Evolutionary conservation across 768 basidiomycete genomes (phyloP).

Genomic region (Sistotremastrum niveocremeum): DNA sequence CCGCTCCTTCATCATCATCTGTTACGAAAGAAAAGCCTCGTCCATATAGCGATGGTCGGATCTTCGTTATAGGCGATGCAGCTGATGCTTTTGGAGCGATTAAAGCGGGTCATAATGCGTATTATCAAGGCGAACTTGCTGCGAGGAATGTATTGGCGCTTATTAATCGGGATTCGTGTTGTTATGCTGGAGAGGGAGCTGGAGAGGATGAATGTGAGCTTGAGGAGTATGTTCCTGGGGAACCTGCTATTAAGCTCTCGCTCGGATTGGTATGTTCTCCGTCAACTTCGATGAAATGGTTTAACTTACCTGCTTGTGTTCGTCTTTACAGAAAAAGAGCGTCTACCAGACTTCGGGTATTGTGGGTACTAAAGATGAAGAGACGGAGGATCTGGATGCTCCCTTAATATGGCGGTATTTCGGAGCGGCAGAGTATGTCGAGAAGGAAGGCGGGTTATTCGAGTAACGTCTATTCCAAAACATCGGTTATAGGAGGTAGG

Average conservation of each 20-base stretch:
- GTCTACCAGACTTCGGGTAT: conserved; percentile 34
- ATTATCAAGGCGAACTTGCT: conserved; percentile 38
- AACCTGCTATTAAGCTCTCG: conserved; percentile 47
- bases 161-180: conserved; percentile 16
- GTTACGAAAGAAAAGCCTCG: not conserved
- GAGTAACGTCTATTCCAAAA: too few species aligned
- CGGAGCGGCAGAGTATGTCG: conserved; percentile 27
- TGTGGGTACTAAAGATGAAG: conserved; percentile 31
- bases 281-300: not conserved
- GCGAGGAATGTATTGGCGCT: conserved; percentile 40
- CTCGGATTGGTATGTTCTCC: conserved; percentile 36
- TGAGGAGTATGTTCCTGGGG: conserved; percentile 31
- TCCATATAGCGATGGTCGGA: conserved; percentile 4
- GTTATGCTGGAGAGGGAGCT: conserved; percentile 5
- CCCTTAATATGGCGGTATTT: conserved; percentile 32
- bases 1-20: too few species aligned
- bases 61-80: conserved; percentile 51
- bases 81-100: conserved; percentile 54
- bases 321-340: conserved; percentile 21
- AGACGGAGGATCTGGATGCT: conserved; percentile 34
- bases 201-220: conserved; percentile 11
- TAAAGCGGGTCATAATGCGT: conserved; percentile 45
- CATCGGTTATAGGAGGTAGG: too few species aligned
- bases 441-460: conserved; percentile 6
- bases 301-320: not conserved